phyloP scores from a whole-genome alignment of 2,329 filamentous ascomycete genomes.

The Aspergillus versicolor region DNA sequence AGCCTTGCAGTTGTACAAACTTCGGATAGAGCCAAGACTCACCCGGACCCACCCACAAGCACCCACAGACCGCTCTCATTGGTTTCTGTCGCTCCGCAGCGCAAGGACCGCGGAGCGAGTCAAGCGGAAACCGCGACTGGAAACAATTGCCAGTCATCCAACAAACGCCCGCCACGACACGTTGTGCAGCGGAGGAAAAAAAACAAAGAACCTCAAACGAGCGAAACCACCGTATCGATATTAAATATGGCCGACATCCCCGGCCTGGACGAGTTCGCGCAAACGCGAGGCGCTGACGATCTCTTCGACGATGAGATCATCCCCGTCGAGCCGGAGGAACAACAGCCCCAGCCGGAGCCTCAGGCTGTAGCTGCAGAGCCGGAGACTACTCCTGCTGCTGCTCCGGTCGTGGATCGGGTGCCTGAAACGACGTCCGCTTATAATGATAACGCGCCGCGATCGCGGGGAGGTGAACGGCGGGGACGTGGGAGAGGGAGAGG shows the following conservation, averaged over 20 bases:
- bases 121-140: conserved; percentile 13
- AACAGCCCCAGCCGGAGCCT: conserved; percentile 17
- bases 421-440: conserved; percentile 12
- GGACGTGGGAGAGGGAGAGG: conserved; percentile 29
- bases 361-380: conserved; percentile 11
- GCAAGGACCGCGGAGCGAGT: conserved; percentile 16
- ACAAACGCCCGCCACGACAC: conserved; percentile 5
- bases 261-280: conserved; percentile 49
- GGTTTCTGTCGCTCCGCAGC: conserved; percentile 19
- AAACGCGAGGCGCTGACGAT: conserved; percentile 51
- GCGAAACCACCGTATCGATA: not conserved
- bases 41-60: conserved; percentile 1
- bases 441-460: conserved; percentile 26
- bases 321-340: conserved; percentile 40
- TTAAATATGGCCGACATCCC: conserved; percentile 16
- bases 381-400: conserved; percentile 8
- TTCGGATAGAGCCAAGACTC: not conserved
- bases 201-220: not conserved
- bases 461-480: conserved; percentile 32
- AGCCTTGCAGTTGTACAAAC: too few species aligned
- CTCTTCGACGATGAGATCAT: conserved; percentile 53
- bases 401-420: not conserved
- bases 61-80: conserved; percentile 25
- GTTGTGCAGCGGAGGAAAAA: not conserved
- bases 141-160: conserved; percentile 2